Conservation (phyloP, 2,329 filamentous ascomycete genomes). For the Colletotrichum simmondsii region DNA sequence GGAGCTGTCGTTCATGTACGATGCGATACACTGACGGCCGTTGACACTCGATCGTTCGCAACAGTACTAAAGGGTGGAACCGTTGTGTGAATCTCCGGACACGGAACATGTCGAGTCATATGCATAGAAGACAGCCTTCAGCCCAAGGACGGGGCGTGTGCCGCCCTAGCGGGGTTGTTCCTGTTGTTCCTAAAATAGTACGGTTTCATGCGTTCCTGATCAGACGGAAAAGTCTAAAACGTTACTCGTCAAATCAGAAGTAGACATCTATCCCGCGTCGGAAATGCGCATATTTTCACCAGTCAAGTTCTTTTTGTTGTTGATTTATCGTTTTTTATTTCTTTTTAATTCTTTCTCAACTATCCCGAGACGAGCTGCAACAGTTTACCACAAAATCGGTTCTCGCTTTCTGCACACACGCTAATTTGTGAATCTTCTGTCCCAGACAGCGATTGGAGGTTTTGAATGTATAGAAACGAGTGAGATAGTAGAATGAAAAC, state of each 20-base stretch:
- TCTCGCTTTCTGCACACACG: background rate
- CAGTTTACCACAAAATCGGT: background rate
- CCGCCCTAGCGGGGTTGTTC: background rate
- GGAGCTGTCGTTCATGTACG: background rate
- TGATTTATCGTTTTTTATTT: background rate
- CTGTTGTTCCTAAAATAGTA: background rate
- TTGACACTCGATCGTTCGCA: too few species aligned
- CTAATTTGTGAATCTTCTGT: background rate
- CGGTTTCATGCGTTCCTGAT: conserved; percentile 10
- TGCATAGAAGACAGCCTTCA: background rate
- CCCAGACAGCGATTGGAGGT: background rate
- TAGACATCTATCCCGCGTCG: background rate
- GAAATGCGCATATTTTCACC: background rate
- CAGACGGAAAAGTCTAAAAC: conserved; percentile 16
- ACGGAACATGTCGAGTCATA: background rate
- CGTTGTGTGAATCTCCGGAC: conserved; percentile 3
- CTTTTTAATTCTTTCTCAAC: background rate
- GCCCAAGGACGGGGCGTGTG: background rate
- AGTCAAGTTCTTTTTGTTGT: background rate
- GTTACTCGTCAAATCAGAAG: conserved; percentile 11
- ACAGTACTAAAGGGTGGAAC: background rate
- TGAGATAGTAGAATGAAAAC: background rate
- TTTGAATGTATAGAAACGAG: background rate
- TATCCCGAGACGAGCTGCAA: background rate
- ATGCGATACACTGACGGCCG: background rate